phyloP scores from a whole-genome alignment of 129 eudicot species.

The Saposhnikovia divaricata region DNA sequence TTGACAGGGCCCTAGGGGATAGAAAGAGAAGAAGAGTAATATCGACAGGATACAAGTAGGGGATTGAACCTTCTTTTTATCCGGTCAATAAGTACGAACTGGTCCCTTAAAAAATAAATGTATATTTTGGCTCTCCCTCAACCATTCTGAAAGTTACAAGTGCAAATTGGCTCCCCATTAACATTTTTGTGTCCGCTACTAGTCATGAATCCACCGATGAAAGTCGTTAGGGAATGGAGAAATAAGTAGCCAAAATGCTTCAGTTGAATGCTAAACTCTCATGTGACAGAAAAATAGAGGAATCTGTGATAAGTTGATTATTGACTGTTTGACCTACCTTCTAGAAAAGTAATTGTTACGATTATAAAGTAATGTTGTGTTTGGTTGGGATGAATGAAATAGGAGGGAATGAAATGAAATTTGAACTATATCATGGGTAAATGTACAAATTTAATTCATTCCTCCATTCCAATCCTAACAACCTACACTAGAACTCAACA shows the following conservation, averaged over 20 bases:
- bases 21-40: no score
- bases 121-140: background rate
- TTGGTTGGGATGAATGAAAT: no score
- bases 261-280: background rate
- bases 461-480: no score
- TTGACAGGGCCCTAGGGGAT: background rate
- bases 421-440: no score
- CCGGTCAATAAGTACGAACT: background rate
- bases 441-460: no score
- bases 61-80: background rate
- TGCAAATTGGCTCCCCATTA: no score
- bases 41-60: background rate
- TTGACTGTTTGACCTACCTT: background rate
- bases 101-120: no score
- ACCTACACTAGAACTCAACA: no score
- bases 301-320: background rate
- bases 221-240: background rate
- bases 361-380: no score
- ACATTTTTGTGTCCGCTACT: no score
- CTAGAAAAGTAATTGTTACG: background rate
- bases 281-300: background rate
- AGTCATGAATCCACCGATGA: no score
- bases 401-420: no score
- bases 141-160: background rate
- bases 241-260: background rate